Percentiles rank a stretch among this genome's conserved stretches.
phyloP scores from a whole-genome alignment of 176 grass and related monocot genomes.

The Metroxylon sagu region DNA sequence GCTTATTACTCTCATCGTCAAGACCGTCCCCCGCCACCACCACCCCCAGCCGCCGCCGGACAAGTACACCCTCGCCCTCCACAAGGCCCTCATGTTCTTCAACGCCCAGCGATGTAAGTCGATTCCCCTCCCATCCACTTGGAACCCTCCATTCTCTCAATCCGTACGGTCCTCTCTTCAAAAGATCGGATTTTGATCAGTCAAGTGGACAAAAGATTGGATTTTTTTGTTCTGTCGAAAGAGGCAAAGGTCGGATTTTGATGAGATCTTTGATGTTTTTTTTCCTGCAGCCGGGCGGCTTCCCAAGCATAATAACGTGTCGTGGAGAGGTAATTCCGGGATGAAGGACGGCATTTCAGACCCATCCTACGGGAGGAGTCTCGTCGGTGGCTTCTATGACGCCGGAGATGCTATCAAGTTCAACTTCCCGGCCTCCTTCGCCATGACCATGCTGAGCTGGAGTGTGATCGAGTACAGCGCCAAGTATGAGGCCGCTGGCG shows the following conservation, averaged over 20 bases:
- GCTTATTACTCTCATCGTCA: conserved; percentile 7
- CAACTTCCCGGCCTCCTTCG: conserved; percentile 10
- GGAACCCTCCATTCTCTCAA: too few relatives aligned
- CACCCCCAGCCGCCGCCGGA: conserved; percentile 4
- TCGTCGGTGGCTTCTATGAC: conserved; percentile 12
- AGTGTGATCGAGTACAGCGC: conserved; percentile 16
- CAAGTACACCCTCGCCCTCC: conserved; percentile 9
- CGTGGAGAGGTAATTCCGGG: conserved; percentile 11
- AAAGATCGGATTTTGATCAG: background rate
- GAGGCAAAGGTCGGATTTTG: background rate
- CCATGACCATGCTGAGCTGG: conserved; percentile 19
- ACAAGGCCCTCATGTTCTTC: conserved; percentile 20
- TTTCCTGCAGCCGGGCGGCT: conserved; percentile 1
- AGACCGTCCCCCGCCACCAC: conserved; percentile 6
- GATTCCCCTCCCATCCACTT: too few relatives aligned
- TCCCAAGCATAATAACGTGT: conserved; percentile 10
- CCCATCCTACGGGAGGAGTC: background rate
- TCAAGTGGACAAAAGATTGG: background rate
- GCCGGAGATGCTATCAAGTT: conserved; percentile 17
- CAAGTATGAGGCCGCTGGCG: conserved; percentile 12
- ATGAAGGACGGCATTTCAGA: conserved; percentile 13
- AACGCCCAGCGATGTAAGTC: conserved; percentile 14
- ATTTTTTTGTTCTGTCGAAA: too few relatives aligned
- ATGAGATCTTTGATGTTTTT: background rate
- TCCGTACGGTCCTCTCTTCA: background rate